Conservation (phyloP, 305 asterid species). For the Fraxinus platypoda region DNA sequence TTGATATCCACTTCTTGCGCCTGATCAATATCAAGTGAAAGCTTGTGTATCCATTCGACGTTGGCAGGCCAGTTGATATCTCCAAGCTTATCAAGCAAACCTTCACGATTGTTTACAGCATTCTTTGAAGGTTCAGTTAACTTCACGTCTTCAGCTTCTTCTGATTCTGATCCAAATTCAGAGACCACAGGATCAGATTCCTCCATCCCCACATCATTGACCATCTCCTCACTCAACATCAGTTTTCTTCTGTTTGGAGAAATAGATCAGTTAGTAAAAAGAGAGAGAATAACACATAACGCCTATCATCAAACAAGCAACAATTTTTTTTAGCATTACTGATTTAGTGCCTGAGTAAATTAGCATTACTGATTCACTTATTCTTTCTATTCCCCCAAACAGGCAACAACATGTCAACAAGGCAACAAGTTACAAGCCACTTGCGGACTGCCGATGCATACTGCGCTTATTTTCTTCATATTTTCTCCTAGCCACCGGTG, state of each 20-base stretch:
- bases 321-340: neutral
- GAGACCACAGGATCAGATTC: conserved; percentile 53
- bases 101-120: conserved; percentile 59
- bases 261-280: neutral
- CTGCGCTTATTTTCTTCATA: too few species aligned
- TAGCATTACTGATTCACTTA: too few species aligned
- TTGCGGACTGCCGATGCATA: too few species aligned
- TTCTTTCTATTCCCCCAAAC: too few species aligned
- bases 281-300: too few species aligned
- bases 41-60: conserved; percentile 69
- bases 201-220: conserved; percentile 14
- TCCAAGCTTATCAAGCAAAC: conserved; percentile 65
- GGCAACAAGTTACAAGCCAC: too few species aligned
- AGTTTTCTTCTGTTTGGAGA: neutral
- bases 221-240: conserved; percentile 19
- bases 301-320: too few species aligned
- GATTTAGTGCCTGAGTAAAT: too few species aligned
- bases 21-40: conserved; percentile 48
- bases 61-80: conserved; percentile 71
- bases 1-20: conserved; percentile 71
- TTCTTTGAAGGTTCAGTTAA: conserved; percentile 68
- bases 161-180: conserved; percentile 53
- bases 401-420: too few species aligned
- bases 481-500: too few species aligned
- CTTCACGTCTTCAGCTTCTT: conserved; percentile 52